Evolutionary conservation across 2,329 filamentous ascomycete species (phyloP).

Genomic region (Onygenales sp.): DNA sequence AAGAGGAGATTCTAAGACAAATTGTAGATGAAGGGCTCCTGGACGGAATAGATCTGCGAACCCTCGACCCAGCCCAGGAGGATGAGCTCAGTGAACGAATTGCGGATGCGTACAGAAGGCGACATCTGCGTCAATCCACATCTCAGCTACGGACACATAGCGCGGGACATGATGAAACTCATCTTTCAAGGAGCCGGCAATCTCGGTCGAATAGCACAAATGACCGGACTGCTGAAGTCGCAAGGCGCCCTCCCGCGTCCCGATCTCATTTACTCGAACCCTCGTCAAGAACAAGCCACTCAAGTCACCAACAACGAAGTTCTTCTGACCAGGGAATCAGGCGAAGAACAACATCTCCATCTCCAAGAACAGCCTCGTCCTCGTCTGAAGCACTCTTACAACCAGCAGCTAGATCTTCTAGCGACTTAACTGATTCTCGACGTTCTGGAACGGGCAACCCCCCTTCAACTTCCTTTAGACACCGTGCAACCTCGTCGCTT

Average conservation of each 20-base stretch:
- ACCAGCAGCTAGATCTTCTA: slow-evolving; percentile 53
- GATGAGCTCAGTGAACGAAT: slow-evolving; percentile 87
- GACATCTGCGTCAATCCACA: slow-evolving; percentile 41
- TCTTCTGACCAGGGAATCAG: slow-evolving; percentile 17
- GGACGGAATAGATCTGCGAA: slow-evolving; percentile 81
- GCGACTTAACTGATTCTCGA: slow-evolving; percentile 45
- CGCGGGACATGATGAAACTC: background rate
- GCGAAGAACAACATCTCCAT: slow-evolving; percentile 17
- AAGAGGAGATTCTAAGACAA: slow-evolving; percentile 80
- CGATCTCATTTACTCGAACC: slow-evolving; percentile 16
- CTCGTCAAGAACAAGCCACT: background rate
- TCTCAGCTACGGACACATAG: background rate
- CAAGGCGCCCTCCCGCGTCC: slow-evolving; percentile 13
- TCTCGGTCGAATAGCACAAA: background rate
- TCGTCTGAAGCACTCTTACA: slow-evolving; percentile 4
- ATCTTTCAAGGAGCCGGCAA: background rate
- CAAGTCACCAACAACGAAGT: slow-evolving; percentile 12
- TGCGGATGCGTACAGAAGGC: slow-evolving; percentile 73
- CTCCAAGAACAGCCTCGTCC: slow-evolving; percentile 25
- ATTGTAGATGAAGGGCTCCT: slow-evolving; percentile 80
- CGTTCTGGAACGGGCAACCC: background rate
- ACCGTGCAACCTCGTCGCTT: background rate
- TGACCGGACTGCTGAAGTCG: background rate
- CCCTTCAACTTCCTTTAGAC: background rate
- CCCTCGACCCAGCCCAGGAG: slow-evolving; percentile 72